Evolutionary conservation across 2,329 filamentous ascomycete species (phyloP).

Genomic region (Aureobasidium sp.): DNA sequence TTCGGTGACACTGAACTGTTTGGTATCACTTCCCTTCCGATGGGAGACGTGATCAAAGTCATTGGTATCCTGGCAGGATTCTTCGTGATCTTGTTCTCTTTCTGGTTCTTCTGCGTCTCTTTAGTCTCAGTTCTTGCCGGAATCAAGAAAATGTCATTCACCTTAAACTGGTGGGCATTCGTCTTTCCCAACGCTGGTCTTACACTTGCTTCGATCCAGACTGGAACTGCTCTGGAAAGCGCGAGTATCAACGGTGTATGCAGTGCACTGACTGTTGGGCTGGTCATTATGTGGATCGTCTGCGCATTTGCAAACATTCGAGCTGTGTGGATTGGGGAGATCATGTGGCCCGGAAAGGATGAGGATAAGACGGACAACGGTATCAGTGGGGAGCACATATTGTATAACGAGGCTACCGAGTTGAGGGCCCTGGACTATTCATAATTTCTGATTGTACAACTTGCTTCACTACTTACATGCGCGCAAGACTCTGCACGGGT

Average conservation of each 20-base stretch:
- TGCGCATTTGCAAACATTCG: constrained; percentile 44
- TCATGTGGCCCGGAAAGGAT: constrained; percentile 55
- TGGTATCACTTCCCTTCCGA: constrained; percentile 26
- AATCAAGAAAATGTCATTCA: constrained; percentile 39
- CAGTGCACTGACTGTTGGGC: constrained; percentile 50
- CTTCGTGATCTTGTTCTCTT: constrained; percentile 44
- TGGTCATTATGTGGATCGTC: constrained; percentile 51
- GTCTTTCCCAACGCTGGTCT: constrained; percentile 61
- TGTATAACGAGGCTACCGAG: too few species aligned
- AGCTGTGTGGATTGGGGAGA: constrained; percentile 44
- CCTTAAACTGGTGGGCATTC: constrained; percentile 56
- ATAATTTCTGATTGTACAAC: too few species aligned
- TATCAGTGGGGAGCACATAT: constrained; percentile 6
- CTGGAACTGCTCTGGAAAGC: constrained; percentile 49
- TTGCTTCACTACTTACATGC: too few species aligned
- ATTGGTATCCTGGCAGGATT: constrained; percentile 37
- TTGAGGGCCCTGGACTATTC: too few species aligned
- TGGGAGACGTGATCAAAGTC: constrained; percentile 34
- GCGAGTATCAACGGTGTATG: constrained; percentile 47
- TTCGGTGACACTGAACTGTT: constrained; percentile 29
- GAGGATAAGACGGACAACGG: constrained; percentile 43
- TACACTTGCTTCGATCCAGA: constrained; percentile 51
- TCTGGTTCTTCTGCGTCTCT: constrained; percentile 46
- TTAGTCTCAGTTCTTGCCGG: constrained; percentile 34
- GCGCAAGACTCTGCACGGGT: too few species aligned